A percentile compares a stretch with the other conserved stretches of the same genome.
Conservation (phyloP, 1,284 basidiomycete genomes). For the Boletus smithii region DNA sequence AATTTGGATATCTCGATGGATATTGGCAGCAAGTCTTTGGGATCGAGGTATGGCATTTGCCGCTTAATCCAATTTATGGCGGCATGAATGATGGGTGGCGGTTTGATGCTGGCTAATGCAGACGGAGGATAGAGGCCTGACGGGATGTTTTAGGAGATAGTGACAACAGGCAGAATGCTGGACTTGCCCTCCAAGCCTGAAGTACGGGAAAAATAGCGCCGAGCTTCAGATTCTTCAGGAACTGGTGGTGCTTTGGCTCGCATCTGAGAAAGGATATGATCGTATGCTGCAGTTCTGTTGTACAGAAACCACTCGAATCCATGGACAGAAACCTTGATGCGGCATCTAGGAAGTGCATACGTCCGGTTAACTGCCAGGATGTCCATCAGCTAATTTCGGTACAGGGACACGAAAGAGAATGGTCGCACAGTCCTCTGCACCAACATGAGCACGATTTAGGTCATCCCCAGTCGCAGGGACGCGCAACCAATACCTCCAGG, state of each 20-base stretch:
- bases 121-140: constrained; percentile 33
- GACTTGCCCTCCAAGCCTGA: constrained; percentile 31
- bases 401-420: not conserved
- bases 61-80: constrained; percentile 48
- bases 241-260: constrained; percentile 39
- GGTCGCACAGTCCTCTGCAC: constrained; percentile 49
- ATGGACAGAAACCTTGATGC: constrained; percentile 73
- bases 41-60: constrained; percentile 69
- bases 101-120: constrained; percentile 33
- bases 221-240: constrained; percentile 19
- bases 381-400: constrained; percentile 4
- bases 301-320: constrained; percentile 91
- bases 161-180: constrained; percentile 6
- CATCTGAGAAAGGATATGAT: constrained; percentile 79
- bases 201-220: constrained; percentile 22
- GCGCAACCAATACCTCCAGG: constrained; percentile 92
- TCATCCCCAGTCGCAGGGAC: constrained; percentile 64
- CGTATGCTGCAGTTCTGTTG: constrained; percentile 84
- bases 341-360: constrained; percentile 56
- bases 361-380: constrained; percentile 33
- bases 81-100: constrained; percentile 48
- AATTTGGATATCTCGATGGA: constrained; percentile 73
- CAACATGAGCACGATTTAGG: constrained; percentile 50
- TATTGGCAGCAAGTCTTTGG: constrained; percentile 77
- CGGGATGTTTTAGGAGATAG: constrained; percentile 16